Evolutionary conservation across 768 basidiomycete species (phyloP).

Genomic region (Chlorophyllum brunneum): DNA sequence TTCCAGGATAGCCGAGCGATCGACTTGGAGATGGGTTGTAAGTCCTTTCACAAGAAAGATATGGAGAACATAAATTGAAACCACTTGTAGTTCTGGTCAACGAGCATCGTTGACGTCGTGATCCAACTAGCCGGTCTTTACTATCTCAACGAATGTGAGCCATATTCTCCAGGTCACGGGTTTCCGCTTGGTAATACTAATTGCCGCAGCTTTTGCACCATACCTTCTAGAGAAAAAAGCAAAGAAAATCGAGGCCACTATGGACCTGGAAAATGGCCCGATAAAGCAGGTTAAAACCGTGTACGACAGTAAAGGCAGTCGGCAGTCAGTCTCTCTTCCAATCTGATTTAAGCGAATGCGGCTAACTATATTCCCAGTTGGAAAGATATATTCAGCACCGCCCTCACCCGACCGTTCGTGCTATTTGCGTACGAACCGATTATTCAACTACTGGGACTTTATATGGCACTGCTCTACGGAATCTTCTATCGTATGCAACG

Average conservation of each 20-base stretch:
- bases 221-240: constrained; percentile 50
- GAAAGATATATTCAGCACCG: constrained; percentile 44
- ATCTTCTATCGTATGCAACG: constrained; percentile 45
- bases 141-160: constrained; percentile 60
- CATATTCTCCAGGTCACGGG: neutral
- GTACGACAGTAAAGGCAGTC: constrained; percentile 36
- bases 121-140: constrained; percentile 56
- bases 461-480: constrained; percentile 71
- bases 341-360: neutral
- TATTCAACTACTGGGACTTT: constrained; percentile 61
- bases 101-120: constrained; percentile 49
- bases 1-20: constrained; percentile 49
- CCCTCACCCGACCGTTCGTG: constrained; percentile 65
- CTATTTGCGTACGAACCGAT: constrained; percentile 62
- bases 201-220: constrained; percentile 38
- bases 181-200: constrained; percentile 22
- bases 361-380: constrained; percentile 34
- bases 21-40: constrained; percentile 74
- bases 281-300: constrained; percentile 41
- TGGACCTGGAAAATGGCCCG: constrained; percentile 45
- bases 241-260: constrained; percentile 32
- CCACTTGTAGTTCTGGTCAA: constrained; percentile 56
- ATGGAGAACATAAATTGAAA: neutral
- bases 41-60: constrained; percentile 17
- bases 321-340: constrained; percentile 37